Evolutionary conservation across 2,329 filamentous ascomycete genomes (phyloP), one percentile per base, ranked within the genome.

Genomic region (Keithomyces neogunnii): DNA sequence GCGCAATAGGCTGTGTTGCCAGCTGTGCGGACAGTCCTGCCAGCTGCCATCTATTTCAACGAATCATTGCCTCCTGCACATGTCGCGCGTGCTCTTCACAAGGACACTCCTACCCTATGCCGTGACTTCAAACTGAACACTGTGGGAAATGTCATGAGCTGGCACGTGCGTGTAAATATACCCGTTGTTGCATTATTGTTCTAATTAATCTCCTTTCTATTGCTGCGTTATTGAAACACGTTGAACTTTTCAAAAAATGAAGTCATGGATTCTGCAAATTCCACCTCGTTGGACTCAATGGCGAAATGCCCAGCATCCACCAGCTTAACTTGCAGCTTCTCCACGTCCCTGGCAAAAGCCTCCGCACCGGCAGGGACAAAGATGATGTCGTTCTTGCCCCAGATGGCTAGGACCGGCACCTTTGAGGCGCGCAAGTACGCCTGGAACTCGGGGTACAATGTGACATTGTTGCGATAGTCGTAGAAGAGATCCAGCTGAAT

Each of bases 231-330:
- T 28, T 19, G 5, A 42, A 42, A 28, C n/a, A 50, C 49, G 2
- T 29, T 13, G 9, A 50, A 46, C 45, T 50, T 55, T 28, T 49
- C 45, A 28, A 55, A 49, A 32, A 55, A 55, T 1, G 39, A 51
- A 28, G 49, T 28, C 45, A 53, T 55, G 6, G 28, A 26, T 5
- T 55, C 55, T 4, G 65, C 65, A 36, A 65, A 54, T 50, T 56
- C 49, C 26, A 50, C 43, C 56, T 68, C 65, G 47, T 69, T 65
- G 1, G 57, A 65, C 60, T 71, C 52, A 36, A 42, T 48, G 11
- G 77, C 75, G 68, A 82, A 82, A 65, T 83, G 79, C 0, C 77
- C 78, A 2, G 72, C 73, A 60, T 83, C 77, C 42, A 82, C 58
- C 47, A 76, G 66, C 54, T 71, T 66, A 39, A 81, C 59, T 59